A percentile compares a stretch with the other conserved stretches of the same genome.
Conservation (phyloP, 2,329 filamentous ascomycete genomes). For the Madurella mycetomatis region DNA sequence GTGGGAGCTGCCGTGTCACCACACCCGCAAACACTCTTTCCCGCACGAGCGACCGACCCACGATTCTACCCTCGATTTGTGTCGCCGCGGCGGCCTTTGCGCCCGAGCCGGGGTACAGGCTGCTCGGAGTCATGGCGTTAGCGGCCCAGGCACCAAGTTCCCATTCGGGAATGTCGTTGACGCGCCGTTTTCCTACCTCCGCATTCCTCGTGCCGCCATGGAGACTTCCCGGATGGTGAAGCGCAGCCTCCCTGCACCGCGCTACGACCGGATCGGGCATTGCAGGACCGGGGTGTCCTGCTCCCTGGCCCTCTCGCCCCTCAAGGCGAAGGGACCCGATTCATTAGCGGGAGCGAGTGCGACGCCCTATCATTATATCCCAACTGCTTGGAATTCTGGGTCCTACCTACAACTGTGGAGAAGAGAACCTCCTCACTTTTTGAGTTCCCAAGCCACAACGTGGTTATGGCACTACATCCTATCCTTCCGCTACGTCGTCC, state of each 20-base stretch:
- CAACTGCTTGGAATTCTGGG: not conserved
- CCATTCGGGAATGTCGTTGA: conserved; percentile 28
- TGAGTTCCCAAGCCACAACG: not conserved
- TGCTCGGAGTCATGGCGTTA: conserved; percentile 17
- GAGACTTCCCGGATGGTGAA: conserved; percentile 12
- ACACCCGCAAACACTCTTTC: conserved; percentile 12
- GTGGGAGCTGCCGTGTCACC: conserved; percentile 21
- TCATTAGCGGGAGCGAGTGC: not conserved
- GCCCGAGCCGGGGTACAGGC: conserved; percentile 11
- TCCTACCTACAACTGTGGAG: not conserved
- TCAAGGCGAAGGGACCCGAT: not conserved
- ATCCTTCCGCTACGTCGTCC: too few relatives aligned
- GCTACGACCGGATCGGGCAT: conserved; percentile 23
- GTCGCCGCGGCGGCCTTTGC: conserved; percentile 3
- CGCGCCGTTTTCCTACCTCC: conserved; percentile 26
- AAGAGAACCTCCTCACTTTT: not conserved
- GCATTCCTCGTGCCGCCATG: conserved; percentile 15
- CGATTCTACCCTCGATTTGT: conserved; percentile 11
- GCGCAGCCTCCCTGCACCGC: conserved; percentile 14
- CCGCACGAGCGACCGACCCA: conserved; percentile 10
- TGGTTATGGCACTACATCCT: not conserved
- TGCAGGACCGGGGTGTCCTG: conserved; percentile 5
- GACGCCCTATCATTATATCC: not conserved
- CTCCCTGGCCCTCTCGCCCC: not conserved
- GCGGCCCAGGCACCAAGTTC: conserved; percentile 25